phyloP scores from a whole-genome alignment of 108 stramenopile genomes.

The Fistulifera pelliculosa region DNA sequence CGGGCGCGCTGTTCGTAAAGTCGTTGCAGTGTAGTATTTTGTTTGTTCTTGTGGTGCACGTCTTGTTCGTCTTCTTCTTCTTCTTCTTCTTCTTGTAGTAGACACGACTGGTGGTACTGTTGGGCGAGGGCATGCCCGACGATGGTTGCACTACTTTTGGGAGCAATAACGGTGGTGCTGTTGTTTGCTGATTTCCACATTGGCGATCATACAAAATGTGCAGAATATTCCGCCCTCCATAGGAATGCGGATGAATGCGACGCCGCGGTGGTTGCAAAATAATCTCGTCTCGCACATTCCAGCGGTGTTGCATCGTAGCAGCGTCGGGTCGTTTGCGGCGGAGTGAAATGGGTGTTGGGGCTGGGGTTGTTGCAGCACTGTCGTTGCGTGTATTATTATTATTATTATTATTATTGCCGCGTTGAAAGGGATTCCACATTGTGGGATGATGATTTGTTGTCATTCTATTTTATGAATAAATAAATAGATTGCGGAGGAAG shows the following conservation, averaged over 20 bases:
- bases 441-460: no score
- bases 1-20: neutral
- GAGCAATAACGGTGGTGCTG: neutral
- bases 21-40: neutral
- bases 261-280: neutral
- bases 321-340: no score
- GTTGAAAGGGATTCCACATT: no score
- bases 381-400: no score
- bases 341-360: no score
- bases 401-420: no score
- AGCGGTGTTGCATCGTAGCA: no score
- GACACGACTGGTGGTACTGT: neutral
- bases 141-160: neutral
- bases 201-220: slow-evolving; percentile 2
- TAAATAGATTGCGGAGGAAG: no score
- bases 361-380: no score
- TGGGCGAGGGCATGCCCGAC: neutral
- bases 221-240: slow-evolving; percentile 2
- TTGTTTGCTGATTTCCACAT: neutral
- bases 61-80: neutral
- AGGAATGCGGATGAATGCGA: slow-evolving; percentile 4
- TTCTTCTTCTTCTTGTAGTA: neutral
- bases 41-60: neutral
- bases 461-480: no score
- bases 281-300: no score